Evolutionary conservation across 192 early-diverging fungal genomes (phyloP), one percentile per base, ranked within the genome.

Genomic region (Phlyctochytrium arcticum): DNA sequence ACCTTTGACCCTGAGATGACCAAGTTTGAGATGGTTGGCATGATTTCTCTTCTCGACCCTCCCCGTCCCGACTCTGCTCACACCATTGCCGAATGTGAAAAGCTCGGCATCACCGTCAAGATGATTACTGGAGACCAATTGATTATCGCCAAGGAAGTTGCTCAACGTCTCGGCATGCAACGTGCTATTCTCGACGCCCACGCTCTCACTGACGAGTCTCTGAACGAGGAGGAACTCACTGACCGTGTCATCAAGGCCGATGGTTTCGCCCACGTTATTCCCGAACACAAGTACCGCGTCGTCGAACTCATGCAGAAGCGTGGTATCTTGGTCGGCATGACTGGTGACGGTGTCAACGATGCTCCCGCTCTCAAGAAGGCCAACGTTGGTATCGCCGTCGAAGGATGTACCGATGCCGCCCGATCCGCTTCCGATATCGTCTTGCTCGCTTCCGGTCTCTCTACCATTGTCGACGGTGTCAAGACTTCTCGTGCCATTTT

Each of bases 321-420:
- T 62, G 92, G 89, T 39, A 83, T 87, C 68, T 79, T 93, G 19
- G 90, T 92, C 47, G 93, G 92, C 70, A 93, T 96, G 96, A 98
- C 96, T 48, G 96, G 96, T 42, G 95, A 95, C 76, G 93, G 94
- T 78, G 94, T 96, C 48, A 98, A 98, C 73, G 96, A 98, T 76
- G 96, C 96, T 7, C 96, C 96, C 6, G 95, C 94, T 26, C 78
- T 98, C 32, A 98, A 98, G 80, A 97, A 95, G 83, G 95, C 94
- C 57, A 91, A 98, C 70, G 93, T 96, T 57, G 95, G 95, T 71
- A 98, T 98, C 80, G 95, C 95, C 42, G 94, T 98, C 42, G 90
- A 94, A 60, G 93, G 92, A 60, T 94, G 93, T 78, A 96, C 95
- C 1, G 95, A 98, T 78, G 95, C 94, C 58, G 95, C 95, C 57